Conservation (phyloP, 805 yeast genomes). For the Starmerella ratchasimensis region DNA sequence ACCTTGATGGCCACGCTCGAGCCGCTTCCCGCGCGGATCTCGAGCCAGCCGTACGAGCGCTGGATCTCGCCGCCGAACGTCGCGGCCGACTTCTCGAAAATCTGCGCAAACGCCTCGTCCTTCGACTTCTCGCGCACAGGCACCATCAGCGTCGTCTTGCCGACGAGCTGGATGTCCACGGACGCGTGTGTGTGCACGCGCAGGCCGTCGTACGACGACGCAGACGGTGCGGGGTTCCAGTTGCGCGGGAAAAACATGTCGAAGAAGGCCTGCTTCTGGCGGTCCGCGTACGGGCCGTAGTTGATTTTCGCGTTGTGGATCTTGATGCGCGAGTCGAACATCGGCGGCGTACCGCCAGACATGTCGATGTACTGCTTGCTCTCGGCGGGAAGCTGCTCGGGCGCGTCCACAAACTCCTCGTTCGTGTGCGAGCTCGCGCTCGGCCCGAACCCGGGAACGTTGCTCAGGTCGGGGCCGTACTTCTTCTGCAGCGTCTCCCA, state of each 20-base stretch:
- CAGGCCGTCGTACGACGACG: constrained; percentile 35
- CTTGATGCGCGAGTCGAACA: constrained; percentile 43
- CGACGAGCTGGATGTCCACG: constrained; percentile 42
- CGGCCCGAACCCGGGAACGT: not conserved
- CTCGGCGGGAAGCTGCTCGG: too few relatives aligned
- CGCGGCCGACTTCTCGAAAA: constrained; percentile 2
- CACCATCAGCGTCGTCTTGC: constrained; percentile 54
- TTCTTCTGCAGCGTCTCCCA: not conserved
- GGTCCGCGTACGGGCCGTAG: constrained; percentile 94
- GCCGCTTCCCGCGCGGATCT: constrained; percentile 43
- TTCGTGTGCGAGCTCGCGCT: not conserved
- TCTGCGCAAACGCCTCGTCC: constrained; percentile 28
- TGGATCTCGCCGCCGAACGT: constrained; percentile 12
- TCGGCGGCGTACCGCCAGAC: too few relatives aligned
- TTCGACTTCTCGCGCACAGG: constrained; percentile 81
- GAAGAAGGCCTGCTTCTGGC: constrained; percentile 58
- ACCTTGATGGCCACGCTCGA: constrained; percentile 37
- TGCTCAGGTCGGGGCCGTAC: not conserved
- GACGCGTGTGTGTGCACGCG: constrained; percentile 48
- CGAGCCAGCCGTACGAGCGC: constrained; percentile 88
- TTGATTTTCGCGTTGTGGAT: constrained; percentile 51
- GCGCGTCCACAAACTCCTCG: too few relatives aligned
- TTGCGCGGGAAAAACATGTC: constrained; percentile 48
- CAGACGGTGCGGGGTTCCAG: constrained; percentile 33
- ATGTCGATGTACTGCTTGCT: too few relatives aligned